Evolutionary conservation across 129 eudicot species (phyloP).

Genomic region (Centella asiatica): DNA sequence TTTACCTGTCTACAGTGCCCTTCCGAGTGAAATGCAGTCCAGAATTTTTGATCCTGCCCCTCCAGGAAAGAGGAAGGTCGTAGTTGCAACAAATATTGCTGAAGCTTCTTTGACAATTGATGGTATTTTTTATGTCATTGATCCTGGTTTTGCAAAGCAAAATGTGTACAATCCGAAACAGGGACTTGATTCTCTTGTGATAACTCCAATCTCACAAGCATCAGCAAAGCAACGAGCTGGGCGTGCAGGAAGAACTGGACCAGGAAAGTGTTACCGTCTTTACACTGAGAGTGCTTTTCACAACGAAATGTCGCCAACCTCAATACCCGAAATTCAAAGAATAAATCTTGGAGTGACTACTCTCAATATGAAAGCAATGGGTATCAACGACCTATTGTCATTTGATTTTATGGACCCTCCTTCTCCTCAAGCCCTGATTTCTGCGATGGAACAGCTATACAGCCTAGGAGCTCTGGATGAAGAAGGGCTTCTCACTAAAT

Average conservation of each 20-base stretch:
- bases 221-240: slow-evolving; percentile 87
- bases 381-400: slow-evolving; percentile 63
- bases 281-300: slow-evolving; percentile 70
- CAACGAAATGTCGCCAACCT: slow-evolving; percentile 68
- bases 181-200: slow-evolving; percentile 69
- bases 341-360: slow-evolving; percentile 60
- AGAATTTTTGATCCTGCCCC: slow-evolving; percentile 92
- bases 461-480: slow-evolving; percentile 90
- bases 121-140: slow-evolving; percentile 75
- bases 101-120: slow-evolving; percentile 85
- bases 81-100: slow-evolving; percentile 76
- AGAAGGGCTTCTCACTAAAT: slow-evolving; percentile 69
- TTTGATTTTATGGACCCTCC: slow-evolving; percentile 93
- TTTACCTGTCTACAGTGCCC: slow-evolving; percentile 80
- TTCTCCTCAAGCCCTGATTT: slow-evolving; percentile 72
- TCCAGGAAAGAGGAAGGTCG: slow-evolving; percentile 85
- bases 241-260: slow-evolving; percentile 82
- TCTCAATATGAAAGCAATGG: slow-evolving; percentile 76
- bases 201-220: slow-evolving; percentile 84
- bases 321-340: slow-evolving; percentile 76
- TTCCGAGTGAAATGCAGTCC: slow-evolving; percentile 88
- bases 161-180: slow-evolving; percentile 74
- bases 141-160: slow-evolving; percentile 87
- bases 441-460: slow-evolving; percentile 73
- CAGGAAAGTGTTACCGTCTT: slow-evolving; percentile 75